Evolutionary conservation across 352 stramenopile genomes (phyloP).

Genomic region (Phytophthora sp.): DNA sequence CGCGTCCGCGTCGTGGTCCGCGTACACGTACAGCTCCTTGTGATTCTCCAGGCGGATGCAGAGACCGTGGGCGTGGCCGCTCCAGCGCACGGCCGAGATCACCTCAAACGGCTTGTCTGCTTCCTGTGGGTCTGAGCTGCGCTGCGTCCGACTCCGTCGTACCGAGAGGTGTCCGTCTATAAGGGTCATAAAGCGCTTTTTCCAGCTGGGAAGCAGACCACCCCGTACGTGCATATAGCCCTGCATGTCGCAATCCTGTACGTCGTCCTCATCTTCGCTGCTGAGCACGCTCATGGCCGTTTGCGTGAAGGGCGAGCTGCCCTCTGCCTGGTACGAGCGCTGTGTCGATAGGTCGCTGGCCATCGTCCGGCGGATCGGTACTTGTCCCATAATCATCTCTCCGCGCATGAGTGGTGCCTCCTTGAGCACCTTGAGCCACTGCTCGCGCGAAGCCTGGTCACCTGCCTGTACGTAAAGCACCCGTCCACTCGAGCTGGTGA

Average conservation of each 20-base stretch:
- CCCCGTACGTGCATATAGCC: slow-evolving; percentile 56
- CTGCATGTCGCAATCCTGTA: slow-evolving; percentile 38
- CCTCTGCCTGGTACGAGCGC: slow-evolving; percentile 29
- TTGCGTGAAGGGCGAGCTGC: slow-evolving; percentile 29
- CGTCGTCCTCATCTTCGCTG: slow-evolving; percentile 52
- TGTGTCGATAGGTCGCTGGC: slow-evolving; percentile 50
- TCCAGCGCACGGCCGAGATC: slow-evolving; percentile 52
- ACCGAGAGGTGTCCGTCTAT: slow-evolving; percentile 54
- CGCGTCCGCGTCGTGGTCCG: slow-evolving; percentile 49
- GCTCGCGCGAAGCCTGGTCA: slow-evolving; percentile 45
- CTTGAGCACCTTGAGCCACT: slow-evolving; percentile 67
- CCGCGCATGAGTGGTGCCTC: slow-evolving; percentile 44
- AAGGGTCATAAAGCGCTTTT: slow-evolving; percentile 63
- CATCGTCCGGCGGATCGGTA: slow-evolving; percentile 43
- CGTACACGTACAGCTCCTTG: slow-evolving; percentile 62
- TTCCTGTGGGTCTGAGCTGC: slow-evolving; percentile 36
- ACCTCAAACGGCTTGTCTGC: slow-evolving; percentile 52
- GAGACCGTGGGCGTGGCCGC: slow-evolving; percentile 47
- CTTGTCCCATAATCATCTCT: slow-evolving; percentile 36
- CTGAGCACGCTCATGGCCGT: slow-evolving; percentile 53
- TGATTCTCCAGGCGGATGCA: slow-evolving; percentile 57
- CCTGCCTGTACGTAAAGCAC: slow-evolving; percentile 65
- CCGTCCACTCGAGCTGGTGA: slow-evolving; percentile 69
- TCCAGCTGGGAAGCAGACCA: slow-evolving; percentile 49
- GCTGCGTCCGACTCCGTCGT: slow-evolving; percentile 28